Conservation (phyloP, 2,329 filamentous ascomycete genomes). For the Fusarium tupiense region DNA sequence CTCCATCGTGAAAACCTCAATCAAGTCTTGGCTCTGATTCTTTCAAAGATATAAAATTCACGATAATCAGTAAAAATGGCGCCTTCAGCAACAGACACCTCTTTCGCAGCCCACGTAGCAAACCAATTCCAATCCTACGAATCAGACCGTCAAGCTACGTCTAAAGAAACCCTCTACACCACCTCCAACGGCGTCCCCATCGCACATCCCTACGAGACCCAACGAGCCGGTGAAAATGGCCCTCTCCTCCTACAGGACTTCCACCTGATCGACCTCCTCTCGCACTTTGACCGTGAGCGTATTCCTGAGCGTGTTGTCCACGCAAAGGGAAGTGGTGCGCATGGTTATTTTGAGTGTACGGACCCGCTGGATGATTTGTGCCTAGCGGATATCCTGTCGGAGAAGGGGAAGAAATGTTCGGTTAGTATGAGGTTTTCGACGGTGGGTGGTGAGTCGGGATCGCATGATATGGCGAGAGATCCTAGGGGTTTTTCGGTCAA, state of each 20-base stretch:
- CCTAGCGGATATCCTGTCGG: constrained; percentile 62
- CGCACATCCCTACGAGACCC: constrained; percentile 66
- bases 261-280: constrained; percentile 69
- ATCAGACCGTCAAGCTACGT: constrained; percentile 51
- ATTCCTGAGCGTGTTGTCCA: constrained; percentile 71
- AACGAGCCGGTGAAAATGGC: constrained; percentile 66
- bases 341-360: constrained; percentile 62
- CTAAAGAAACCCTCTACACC: constrained; percentile 59
- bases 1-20: not conserved
- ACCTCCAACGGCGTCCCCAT: constrained; percentile 66
- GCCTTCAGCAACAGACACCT: constrained; percentile 46
- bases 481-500: constrained; percentile 78
- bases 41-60: too few species aligned
- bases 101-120: constrained; percentile 50
- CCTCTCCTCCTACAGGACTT: constrained; percentile 68
- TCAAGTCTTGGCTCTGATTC: too few species aligned
- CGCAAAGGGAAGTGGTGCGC: constrained; percentile 66
- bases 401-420: constrained; percentile 75
- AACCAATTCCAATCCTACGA: constrained; percentile 52
- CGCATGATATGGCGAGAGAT: constrained; percentile 76
- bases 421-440: constrained; percentile 77
- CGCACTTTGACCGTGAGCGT: constrained; percentile 69
- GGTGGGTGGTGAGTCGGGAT: constrained; percentile 78
- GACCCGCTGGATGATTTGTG: constrained; percentile 64
- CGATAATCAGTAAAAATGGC: constrained; percentile 33